Evolutionary conservation across 1,139 yeast species (phyloP).

Genomic region (Saccharomycopsis hybrid): DNA sequence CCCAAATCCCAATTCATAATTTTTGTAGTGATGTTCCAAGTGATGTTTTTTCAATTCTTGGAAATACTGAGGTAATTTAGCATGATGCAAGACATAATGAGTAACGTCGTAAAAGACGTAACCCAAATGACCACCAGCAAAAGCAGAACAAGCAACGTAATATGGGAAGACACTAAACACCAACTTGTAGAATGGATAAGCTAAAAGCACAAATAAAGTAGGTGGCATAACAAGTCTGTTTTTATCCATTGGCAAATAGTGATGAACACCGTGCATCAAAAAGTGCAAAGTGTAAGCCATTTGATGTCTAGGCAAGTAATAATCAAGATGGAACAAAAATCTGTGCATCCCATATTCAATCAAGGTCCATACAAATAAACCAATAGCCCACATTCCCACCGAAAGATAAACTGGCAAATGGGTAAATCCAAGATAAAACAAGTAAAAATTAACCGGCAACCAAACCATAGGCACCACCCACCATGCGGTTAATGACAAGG

Average conservation of each 20-base stretch:
- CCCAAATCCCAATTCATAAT: slow-evolving; percentile 94
- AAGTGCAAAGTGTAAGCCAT: slow-evolving; percentile 76
- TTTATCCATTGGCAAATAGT: slow-evolving; percentile 94
- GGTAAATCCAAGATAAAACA: slow-evolving; percentile 36
- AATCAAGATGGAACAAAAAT: slow-evolving; percentile 87
- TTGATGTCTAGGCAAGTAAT: slow-evolving; percentile 75
- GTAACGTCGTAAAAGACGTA: slow-evolving; percentile 86
- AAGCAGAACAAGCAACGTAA: slow-evolving; percentile 58
- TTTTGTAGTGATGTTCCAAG: slow-evolving; percentile 95
- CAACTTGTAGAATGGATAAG: slow-evolving; percentile 53
- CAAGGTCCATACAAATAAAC: slow-evolving; percentile 86
- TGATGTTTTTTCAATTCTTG: slow-evolving; percentile 83
- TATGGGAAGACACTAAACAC: slow-evolving; percentile 55
- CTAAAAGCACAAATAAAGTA: slow-evolving; percentile 54
- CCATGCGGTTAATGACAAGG: slow-evolving; percentile 67
- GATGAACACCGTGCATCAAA: slow-evolving; percentile 92
- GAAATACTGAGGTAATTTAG: slow-evolving; percentile 65
- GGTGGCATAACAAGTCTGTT: slow-evolving; percentile 96
- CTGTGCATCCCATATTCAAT: slow-evolving; percentile 86
- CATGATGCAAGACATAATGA: slow-evolving; percentile 86
- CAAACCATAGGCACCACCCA: slow-evolving; percentile 81
- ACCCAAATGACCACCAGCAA: slow-evolving; percentile 94
- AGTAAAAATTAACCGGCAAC: slow-evolving; percentile 71
- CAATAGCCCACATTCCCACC: slow-evolving; percentile 43
- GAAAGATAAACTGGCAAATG: slow-evolving; percentile 32